phyloP scores from a whole-genome alignment of 2,329 filamentous ascomycete genomes.

The Ilyonectria sp. region DNA sequence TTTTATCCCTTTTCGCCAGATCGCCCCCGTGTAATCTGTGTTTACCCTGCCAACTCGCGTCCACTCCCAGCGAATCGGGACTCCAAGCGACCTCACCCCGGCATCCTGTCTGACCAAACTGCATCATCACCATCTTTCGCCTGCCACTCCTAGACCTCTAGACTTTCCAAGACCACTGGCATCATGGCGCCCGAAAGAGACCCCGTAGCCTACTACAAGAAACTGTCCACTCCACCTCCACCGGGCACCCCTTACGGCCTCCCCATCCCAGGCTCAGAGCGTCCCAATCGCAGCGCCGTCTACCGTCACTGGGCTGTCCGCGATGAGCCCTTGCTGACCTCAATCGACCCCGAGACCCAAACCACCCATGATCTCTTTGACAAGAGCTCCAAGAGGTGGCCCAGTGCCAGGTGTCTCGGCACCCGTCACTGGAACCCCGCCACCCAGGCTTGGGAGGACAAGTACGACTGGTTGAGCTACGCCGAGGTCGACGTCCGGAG shows the following conservation, averaged over 20 bases:
- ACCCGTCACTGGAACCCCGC: conserved; percentile 83
- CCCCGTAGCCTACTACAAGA: conserved; percentile 60
- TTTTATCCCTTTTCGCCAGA: conserved; percentile 1
- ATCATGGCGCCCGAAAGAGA: conserved; percentile 54
- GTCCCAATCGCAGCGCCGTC: conserved; percentile 79
- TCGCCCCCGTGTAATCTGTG: conserved; percentile 6
- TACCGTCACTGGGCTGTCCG: conserved; percentile 88
- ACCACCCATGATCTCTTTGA: conserved; percentile 90
- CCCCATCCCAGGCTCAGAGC: conserved; percentile 81
- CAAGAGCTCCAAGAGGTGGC: conserved; percentile 71
- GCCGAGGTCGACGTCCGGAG: conserved; percentile 83
- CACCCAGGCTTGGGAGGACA: conserved; percentile 80
- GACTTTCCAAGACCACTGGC: conserved; percentile 21
- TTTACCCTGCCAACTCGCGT: conserved; percentile 2
- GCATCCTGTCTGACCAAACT: conserved; percentile 5
- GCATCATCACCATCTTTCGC: conserved; percentile 20
- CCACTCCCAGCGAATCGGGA: conserved; percentile 10
- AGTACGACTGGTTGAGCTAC: conserved; percentile 89
- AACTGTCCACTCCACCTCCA: conserved; percentile 75
- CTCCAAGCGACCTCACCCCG: not conserved
- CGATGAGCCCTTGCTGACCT: conserved; percentile 79
- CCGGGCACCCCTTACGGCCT: conserved; percentile 85
- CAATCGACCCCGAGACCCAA: conserved; percentile 77
- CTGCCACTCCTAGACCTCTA: conserved; percentile 7
- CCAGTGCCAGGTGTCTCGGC: conserved; percentile 83